Evolutionary conservation across 176 grass and related monocot species (phyloP).

Genomic region (Pontederia paniculata): DNA sequence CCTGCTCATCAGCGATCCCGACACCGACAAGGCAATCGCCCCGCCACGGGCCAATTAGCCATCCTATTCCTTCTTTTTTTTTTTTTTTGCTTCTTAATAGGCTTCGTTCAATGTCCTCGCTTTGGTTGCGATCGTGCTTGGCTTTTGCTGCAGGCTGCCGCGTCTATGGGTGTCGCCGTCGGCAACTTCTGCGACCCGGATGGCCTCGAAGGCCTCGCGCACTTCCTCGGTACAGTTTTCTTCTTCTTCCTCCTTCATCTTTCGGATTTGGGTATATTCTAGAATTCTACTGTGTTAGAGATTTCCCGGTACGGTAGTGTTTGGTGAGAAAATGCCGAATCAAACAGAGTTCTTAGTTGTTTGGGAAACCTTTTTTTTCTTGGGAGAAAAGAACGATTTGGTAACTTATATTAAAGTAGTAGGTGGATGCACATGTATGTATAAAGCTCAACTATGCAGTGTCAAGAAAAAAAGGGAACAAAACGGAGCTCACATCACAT

Average conservation of each 20-base stretch:
- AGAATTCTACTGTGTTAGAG: constrained; percentile 1
- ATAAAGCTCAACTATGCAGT: too few relatives aligned
- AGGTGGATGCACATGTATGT: too few relatives aligned
- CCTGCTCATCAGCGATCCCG: constrained; percentile 90
- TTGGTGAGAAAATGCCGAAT: too few relatives aligned
- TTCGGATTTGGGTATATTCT: neutral
- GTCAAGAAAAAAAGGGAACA: too few relatives aligned
- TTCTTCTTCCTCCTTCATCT: constrained; percentile 3
- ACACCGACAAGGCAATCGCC: constrained; percentile 62
- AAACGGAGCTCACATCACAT: too few relatives aligned
- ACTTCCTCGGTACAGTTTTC: constrained; percentile 67
- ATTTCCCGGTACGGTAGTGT: too few relatives aligned
- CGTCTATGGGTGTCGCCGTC: constrained; percentile 80
- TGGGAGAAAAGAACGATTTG: too few relatives aligned
- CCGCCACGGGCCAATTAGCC: too few relatives aligned
- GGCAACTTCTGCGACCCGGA: constrained; percentile 84
- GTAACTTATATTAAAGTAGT: too few relatives aligned
- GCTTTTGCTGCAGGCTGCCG: constrained; percentile 50
- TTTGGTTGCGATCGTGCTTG: neutral
- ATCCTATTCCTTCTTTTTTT: neutral
- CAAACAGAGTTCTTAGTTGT: too few relatives aligned
- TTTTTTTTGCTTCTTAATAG: too few relatives aligned
- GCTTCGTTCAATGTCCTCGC: neutral
- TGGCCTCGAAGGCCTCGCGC: constrained; percentile 73
- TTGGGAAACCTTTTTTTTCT: too few relatives aligned